A percentile compares a stretch with the other conserved stretches of the same genome.
Conservation (phyloP, 306 rosid species). For the Lathyrus tuberosus region DNA sequence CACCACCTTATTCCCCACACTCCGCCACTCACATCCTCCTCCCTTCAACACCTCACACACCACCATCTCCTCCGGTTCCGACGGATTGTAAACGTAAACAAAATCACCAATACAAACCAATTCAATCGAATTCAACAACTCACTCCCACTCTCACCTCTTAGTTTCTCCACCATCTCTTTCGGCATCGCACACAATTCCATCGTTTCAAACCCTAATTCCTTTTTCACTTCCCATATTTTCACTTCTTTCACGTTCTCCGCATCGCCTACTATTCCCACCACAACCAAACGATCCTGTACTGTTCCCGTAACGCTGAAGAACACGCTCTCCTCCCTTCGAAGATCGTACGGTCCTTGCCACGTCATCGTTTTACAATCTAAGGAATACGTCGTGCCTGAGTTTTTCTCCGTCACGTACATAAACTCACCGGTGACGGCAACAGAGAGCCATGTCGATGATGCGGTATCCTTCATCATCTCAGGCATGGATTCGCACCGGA, state of each 20-base stretch:
- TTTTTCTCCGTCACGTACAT: slow-evolving; percentile 51
- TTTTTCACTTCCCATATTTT: slow-evolving; percentile 57
- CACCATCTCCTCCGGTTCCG: slow-evolving; percentile 48
- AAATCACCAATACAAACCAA: slow-evolving; percentile 44
- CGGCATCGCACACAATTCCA: slow-evolving; percentile 58
- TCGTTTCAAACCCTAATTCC: slow-evolving; percentile 37
- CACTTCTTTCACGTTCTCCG: slow-evolving; percentile 47
- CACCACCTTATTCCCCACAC: slow-evolving; percentile 41
- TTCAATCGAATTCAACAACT: slow-evolving; percentile 39
- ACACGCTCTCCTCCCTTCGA: slow-evolving; percentile 25
- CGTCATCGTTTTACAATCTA: slow-evolving; percentile 45
- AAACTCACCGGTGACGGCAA: slow-evolving; percentile 41
- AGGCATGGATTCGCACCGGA: slow-evolving; percentile 54
- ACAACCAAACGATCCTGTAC: slow-evolving; percentile 39
- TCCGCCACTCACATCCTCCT: slow-evolving; percentile 51
- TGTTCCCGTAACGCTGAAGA: slow-evolving; percentile 38
- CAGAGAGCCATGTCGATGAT: slow-evolving; percentile 57
- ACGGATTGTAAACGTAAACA: slow-evolving; percentile 49
- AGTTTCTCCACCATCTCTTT: slow-evolving; percentile 49
- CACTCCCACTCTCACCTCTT: slow-evolving; percentile 39
- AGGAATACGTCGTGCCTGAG: slow-evolving; percentile 51
- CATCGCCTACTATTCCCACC: slow-evolving; percentile 53
- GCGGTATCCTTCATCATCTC: slow-evolving; percentile 46
- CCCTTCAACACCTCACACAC: slow-evolving; percentile 45
- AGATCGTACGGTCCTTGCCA: slow-evolving; percentile 70